phyloP scores from a whole-genome alignment of 441 rosid genomes.

The Raphanus hybrid region DNA sequence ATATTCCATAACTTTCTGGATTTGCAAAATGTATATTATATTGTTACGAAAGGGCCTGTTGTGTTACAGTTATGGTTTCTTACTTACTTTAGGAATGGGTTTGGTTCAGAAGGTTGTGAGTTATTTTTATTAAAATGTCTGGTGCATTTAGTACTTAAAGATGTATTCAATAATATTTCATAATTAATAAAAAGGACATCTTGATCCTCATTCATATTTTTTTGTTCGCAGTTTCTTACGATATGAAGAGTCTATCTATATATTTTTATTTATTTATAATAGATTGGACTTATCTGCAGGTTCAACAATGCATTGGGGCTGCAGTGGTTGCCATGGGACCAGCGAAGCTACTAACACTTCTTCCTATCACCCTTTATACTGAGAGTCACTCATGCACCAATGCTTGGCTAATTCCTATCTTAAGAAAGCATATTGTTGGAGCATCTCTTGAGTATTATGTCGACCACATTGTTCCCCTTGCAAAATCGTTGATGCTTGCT shows the following conservation, averaged over 20 bases:
- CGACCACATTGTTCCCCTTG: constrained; percentile 88
- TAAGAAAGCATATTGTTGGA: constrained; percentile 67
- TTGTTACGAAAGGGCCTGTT: background rate
- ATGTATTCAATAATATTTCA: background rate
- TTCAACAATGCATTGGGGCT: constrained; percentile 81
- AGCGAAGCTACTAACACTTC: constrained; percentile 63
- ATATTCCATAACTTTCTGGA: constrained; percentile 5
- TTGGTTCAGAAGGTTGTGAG: background rate
- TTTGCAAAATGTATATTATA: background rate
- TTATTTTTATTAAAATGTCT: constrained; percentile 10
- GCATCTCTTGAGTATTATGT: constrained; percentile 78
- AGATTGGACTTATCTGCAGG: constrained; percentile 54
- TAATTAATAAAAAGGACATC: background rate
- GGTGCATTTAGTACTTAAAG: background rate
- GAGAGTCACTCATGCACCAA: constrained; percentile 66
- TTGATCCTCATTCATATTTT: background rate
- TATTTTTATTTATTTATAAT: constrained; percentile 30
- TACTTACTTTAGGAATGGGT: background rate
- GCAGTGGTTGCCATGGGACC: constrained; percentile 90
- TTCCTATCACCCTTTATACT: constrained; percentile 69
- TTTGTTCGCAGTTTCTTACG: constrained; percentile 1
- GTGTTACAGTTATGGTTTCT: background rate
- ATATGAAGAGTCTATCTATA: background rate
- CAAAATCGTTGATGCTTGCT: constrained; percentile 62
- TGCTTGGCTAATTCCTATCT: constrained; percentile 80